Conservation (phyloP, 371 early-diverging fungal genomes). For the Mucor velutinosus region DNA sequence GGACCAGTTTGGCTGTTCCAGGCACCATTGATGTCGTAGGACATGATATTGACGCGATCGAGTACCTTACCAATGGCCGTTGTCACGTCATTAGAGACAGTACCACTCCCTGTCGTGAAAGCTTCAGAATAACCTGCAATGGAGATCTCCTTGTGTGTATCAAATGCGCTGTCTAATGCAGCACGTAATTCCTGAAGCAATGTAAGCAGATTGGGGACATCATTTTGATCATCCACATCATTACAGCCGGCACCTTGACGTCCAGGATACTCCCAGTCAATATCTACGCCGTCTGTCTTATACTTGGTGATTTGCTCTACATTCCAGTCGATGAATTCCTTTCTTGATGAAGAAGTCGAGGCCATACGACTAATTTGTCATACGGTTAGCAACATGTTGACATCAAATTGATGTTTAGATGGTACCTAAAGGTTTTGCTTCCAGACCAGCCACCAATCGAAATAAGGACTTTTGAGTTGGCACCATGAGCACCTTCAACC, state of each 20-base stretch:
- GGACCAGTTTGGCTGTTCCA: conserved; percentile 52
- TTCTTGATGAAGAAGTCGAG: conserved; percentile 35
- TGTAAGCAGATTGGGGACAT: conserved; percentile 44
- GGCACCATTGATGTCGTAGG: conserved; percentile 60
- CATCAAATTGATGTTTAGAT: neutral
- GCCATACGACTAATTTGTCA: conserved; percentile 33
- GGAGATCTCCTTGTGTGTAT: conserved; percentile 52
- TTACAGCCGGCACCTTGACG: conserved; percentile 61
- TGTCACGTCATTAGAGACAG: conserved; percentile 54
- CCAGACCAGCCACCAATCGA: conserved; percentile 80
- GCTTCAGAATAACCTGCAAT: conserved; percentile 57
- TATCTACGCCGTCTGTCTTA: conserved; percentile 41
- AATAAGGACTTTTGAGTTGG: conserved; percentile 50
- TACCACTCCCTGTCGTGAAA: conserved; percentile 47
- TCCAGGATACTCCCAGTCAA: conserved; percentile 70
- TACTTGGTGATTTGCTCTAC: conserved; percentile 31
- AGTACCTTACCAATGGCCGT: conserved; percentile 55
- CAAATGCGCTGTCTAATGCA: conserved; percentile 57
- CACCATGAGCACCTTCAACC: conserved; percentile 50
- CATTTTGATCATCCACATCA: conserved; percentile 32
- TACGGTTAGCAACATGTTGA: neutral
- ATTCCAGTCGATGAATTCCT: conserved; percentile 45
- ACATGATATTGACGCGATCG: conserved; percentile 64
- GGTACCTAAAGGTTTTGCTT: conserved; percentile 59
- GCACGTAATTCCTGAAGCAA: conserved; percentile 62